Evolutionary conservation across 1,284 basidiomycete species (phyloP), one percentile per base, ranked within the genome.

Genomic region (Leccinum insolens): DNA sequence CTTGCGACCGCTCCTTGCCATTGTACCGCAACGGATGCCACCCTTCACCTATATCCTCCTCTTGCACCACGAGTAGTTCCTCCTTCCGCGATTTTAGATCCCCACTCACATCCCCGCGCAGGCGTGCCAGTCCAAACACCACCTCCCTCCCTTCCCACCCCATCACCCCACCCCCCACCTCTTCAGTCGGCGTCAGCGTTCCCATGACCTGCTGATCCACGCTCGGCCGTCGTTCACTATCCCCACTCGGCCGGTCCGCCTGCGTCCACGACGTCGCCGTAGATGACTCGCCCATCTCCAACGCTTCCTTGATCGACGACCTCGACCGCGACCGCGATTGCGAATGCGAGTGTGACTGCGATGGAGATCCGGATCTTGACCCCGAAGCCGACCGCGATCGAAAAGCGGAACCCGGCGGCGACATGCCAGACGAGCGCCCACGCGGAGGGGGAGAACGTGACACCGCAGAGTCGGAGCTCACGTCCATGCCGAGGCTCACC

Each of bases 31-130:
- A 34, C 12, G 77, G 77, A 67, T 77, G 71, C 71, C 75, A 79
- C 7, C 52, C 72, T 44, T 78, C 74, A 11, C 68, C 77, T 20
- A 75, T 71, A 62, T 78, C 78, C 65, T 70, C 73, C 63, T 82
- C 79, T 34, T 74, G 72, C 62, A 71, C 37, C 28, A 71, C 71
- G 4, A 74, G 64, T 1, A 65, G 64, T 57, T 69, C 70, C 62
- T 75, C 70, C 67, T 59, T 74, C 61, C 63, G 63, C 59, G 69
- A 59, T n/a, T 58, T 31, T 17, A 41, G 28, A 15, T 28, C 49
- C 28, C 58, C 61, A n/a, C 57, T 37, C 49, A 6, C 67, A 28
- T 28, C 17, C 22, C 49, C 17, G 60, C 37, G 62, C 57, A 41
- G 1, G 7, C 3, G 63, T 4, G 64, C 34, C 37, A 44, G 4